Evolutionary conservation across 2,329 filamentous ascomycete species (phyloP).

Genomic region (Paecilomyces formosus): DNA sequence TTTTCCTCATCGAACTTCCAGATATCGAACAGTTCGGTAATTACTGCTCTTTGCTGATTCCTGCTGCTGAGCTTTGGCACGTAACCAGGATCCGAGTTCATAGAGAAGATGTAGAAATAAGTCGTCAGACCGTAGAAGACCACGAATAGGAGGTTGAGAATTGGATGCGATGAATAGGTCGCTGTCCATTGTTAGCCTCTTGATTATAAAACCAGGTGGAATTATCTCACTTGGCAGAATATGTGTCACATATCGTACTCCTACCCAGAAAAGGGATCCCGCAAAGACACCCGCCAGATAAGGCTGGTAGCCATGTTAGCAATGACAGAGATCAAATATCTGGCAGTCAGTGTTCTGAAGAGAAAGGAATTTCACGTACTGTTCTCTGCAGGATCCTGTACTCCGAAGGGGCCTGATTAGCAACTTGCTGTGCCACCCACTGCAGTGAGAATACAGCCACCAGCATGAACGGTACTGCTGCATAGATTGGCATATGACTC

Average conservation of each 20-base stretch:
- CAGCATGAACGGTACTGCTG: slow-evolving; percentile 65
- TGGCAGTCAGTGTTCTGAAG: neutral
- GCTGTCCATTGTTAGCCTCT: slow-evolving; percentile 40
- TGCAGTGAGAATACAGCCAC: slow-evolving; percentile 61
- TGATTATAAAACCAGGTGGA: slow-evolving; percentile 2
- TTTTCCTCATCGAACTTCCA: slow-evolving; percentile 93
- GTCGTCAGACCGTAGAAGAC: slow-evolving; percentile 57
- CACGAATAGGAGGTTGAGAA: slow-evolving; percentile 71
- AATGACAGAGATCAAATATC: slow-evolving; percentile 4
- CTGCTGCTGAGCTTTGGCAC: slow-evolving; percentile 86
- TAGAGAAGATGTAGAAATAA: slow-evolving; percentile 83
- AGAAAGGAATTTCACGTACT: slow-evolving; percentile 41
- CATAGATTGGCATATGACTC: slow-evolving; percentile 64
- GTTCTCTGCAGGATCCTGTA: slow-evolving; percentile 89
- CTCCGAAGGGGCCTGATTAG: slow-evolving; percentile 76
- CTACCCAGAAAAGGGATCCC: slow-evolving; percentile 73
- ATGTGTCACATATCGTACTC: slow-evolving; percentile 64
- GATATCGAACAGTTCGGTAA: slow-evolving; percentile 73
- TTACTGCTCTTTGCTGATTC: slow-evolving; percentile 79
- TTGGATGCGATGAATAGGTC: slow-evolving; percentile 58
- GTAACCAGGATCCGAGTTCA: slow-evolving; percentile 84
- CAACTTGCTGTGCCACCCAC: slow-evolving; percentile 66
- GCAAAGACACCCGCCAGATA: slow-evolving; percentile 93
- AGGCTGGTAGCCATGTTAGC: slow-evolving; percentile 48
- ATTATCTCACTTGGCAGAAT: slow-evolving; percentile 60